Conservation (phyloP, 495 filamentous ascomycete genomes). For the Astrocystis sublimbata region DNA sequence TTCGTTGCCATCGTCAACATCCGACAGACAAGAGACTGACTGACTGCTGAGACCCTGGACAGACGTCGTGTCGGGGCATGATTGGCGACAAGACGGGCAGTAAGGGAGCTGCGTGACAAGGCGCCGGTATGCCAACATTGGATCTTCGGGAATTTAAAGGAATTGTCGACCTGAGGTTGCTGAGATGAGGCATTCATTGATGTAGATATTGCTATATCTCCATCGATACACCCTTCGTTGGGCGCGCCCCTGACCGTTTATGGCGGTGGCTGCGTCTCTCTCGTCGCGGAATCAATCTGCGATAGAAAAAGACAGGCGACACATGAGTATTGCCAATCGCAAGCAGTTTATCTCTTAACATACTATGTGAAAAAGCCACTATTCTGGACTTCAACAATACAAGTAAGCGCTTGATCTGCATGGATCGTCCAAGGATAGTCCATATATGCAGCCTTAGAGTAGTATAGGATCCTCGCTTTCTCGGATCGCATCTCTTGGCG, state of each 20-base stretch:
- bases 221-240: neutral
- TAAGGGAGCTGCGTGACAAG: neutral
- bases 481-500: neutral
- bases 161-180: neutral
- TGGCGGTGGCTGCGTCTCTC: constrained; percentile 1
- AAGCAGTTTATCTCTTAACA: neutral
- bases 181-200: constrained; percentile 8
- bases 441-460: neutral
- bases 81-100: constrained; percentile 8
- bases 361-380: constrained; percentile 1
- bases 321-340: neutral
- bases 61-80: constrained; percentile 4
- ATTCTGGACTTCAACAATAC: constrained; percentile 5
- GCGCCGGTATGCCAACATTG: neutral
- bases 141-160: neutral
- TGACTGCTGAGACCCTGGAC: neutral
- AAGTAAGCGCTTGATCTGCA: neutral
- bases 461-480: constrained; percentile 3
- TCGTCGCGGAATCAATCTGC: constrained; percentile 1
- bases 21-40: constrained; percentile 8
- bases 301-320: neutral
- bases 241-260: neutral
- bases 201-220: constrained; percentile 2
- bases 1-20: neutral
- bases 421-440: neutral